Conservation (phyloP, 345 rosid species). For the Lagerstroemia speciosa region DNA sequence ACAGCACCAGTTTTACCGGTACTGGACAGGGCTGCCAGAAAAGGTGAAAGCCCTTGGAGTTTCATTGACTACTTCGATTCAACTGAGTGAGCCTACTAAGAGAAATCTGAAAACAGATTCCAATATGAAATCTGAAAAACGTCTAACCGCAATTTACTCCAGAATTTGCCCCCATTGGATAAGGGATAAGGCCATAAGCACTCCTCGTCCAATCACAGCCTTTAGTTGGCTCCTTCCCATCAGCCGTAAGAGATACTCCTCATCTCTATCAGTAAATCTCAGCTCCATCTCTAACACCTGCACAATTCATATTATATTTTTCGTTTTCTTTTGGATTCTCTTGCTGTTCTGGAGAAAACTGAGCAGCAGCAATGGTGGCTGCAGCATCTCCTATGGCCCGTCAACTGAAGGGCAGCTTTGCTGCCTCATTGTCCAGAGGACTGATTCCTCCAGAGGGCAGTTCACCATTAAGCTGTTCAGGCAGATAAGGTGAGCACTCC, state of each 20-base stretch:
- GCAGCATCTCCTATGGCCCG: slow-evolving; percentile 55
- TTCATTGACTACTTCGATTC: too few relatives aligned
- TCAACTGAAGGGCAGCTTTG: slow-evolving; percentile 71
- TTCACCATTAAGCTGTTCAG: slow-evolving; percentile 70
- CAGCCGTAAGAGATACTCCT: slow-evolving; percentile 7
- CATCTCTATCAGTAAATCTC: background rate
- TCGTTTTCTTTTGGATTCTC: background rate
- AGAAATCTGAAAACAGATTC: too few relatives aligned
- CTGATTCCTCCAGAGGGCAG: slow-evolving; percentile 47
- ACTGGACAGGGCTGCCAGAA: too few relatives aligned
- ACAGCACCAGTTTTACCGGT: too few relatives aligned
- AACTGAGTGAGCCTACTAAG: too few relatives aligned
- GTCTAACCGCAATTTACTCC: too few relatives aligned
- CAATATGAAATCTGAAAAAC: too few relatives aligned
- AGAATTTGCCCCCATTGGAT: too few relatives aligned
- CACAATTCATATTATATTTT: background rate
- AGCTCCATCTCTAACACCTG: background rate
- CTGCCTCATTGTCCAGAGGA: slow-evolving; percentile 33
- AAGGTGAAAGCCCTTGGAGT: too few relatives aligned
- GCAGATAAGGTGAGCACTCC: slow-evolving; percentile 49
- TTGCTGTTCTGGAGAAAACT: background rate
- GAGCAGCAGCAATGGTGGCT: slow-evolving; percentile 3
- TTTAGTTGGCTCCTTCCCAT: background rate
- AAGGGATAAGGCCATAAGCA: slow-evolving; percentile 8
- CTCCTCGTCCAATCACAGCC: slow-evolving; percentile 4